Evolutionary conservation across 2,329 filamentous ascomycete genomes (phyloP).

Genomic region (Pseudogymnoascus sp.): DNA sequence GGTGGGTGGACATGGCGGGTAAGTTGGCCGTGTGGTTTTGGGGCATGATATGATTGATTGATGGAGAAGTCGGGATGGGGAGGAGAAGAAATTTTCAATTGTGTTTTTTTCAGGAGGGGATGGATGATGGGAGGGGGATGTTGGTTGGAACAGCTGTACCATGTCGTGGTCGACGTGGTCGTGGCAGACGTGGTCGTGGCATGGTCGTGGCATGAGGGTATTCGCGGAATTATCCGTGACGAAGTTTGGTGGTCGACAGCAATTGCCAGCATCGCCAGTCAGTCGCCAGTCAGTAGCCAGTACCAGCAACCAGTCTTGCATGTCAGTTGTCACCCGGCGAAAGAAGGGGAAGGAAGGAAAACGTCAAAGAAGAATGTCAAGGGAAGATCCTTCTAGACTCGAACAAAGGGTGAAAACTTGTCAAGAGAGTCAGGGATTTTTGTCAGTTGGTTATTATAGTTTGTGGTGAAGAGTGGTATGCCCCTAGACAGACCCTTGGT

Average conservation of each 20-base stretch:
- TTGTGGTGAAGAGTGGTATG: no score
- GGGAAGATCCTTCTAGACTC: background rate
- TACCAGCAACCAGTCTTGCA: no score
- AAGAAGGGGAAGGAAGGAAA: no score
- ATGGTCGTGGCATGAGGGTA: background rate
- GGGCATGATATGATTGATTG: no score
- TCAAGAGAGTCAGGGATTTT: background rate
- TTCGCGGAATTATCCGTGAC: background rate
- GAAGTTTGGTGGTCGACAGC: background rate
- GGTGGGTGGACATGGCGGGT: no score
- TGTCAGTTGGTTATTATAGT: background rate
- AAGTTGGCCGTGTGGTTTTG: background rate
- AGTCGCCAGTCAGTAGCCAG: background rate
- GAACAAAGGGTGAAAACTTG: background rate
- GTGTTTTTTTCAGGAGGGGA: no score
- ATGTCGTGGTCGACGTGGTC: background rate
- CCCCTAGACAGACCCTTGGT: background rate
- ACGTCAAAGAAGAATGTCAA: background rate
- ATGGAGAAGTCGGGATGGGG: no score
- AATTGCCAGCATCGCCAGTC: background rate
- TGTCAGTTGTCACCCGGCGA: background rate
- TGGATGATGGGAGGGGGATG: no score
- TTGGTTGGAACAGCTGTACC: background rate
- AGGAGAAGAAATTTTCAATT: no score
- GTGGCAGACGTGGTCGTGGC: background rate